Evolutionary conservation across 1,284 basidiomycete species (phyloP).

Genomic region (Trichosporon ovoides): DNA sequence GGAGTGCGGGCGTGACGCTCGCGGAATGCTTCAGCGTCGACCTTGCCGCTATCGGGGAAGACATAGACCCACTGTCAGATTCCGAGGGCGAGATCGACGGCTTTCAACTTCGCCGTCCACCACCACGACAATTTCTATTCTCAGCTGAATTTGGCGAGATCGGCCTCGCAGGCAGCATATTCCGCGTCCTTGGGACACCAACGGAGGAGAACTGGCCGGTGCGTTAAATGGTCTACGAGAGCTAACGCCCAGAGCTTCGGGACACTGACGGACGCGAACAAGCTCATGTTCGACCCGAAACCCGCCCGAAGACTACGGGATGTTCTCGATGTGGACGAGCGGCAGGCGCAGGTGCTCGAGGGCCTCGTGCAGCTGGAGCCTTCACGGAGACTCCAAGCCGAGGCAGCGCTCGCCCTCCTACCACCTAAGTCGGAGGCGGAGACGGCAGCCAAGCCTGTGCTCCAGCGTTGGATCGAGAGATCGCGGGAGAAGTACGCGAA

Average conservation of each 20-base stretch:
- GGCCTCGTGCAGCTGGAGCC: constrained; percentile 17
- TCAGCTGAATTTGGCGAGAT: constrained; percentile 36
- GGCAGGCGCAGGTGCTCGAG: constrained; percentile 7
- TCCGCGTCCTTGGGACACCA: constrained; percentile 35
- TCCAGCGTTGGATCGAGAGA: background rate
- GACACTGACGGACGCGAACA: constrained; percentile 32
- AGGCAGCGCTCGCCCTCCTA: background rate
- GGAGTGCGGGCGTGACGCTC: constrained; percentile 72
- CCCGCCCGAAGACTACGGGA: constrained; percentile 8
- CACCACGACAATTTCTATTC: constrained; percentile 23
- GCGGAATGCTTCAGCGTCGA: constrained; percentile 68
- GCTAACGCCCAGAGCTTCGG: constrained; percentile 27
- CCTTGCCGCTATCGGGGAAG: background rate
- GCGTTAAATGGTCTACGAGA: constrained; percentile 5
- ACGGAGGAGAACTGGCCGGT: constrained; percentile 36
- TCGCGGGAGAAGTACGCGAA: background rate
- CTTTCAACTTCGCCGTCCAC: background rate
- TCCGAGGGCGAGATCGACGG: background rate
- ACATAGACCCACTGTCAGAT: background rate
- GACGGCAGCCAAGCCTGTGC: background rate
- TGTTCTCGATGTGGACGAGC: background rate
- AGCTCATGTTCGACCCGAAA: constrained; percentile 31
- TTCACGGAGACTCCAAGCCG: background rate
- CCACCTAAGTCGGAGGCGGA: background rate
- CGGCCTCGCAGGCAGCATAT: constrained; percentile 42